Evolutionary conservation across 2,329 filamentous ascomycete species (phyloP), one percentile per base, ranked within the genome.

Genomic region (Penicillium polonicum): DNA sequence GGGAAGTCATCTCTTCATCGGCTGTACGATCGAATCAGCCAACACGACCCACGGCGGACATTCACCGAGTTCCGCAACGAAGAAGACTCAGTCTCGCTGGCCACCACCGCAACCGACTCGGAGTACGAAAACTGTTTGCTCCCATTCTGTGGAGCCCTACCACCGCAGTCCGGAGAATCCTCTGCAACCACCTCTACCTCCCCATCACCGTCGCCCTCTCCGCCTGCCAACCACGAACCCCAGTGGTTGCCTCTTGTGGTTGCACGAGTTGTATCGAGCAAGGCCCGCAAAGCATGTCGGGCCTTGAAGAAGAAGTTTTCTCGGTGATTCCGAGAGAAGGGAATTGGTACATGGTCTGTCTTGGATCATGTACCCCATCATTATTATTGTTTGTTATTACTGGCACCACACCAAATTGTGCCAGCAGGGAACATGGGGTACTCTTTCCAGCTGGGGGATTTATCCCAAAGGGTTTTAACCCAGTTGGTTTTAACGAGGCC

Each of bases 401-500:
- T 17, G 29, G 33, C n/a, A 1, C 17, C 2, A 7, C 33, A 8
- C 1, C 8, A 31, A 6, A 7, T 19, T 43, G 10, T 23, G 19
- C 5, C 19, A 23, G 13, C 5, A 33, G 4, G 7, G 4, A 43
- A 43, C 4, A 43, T 1, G 42, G 43, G 36, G 48, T 23, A 42
- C 42, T 57, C 29, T 57, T 57, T 46, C 27, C 33, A 52, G 33
- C n/a, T 45, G 41, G 33, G 33, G 5, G 35, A 45, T 52, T 42
- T n/a, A 29, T 50, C 33, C 48, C 54, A 52, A 4, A 39, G 41
- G 41, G 48, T n/a, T 56, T 52, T 13, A 35, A 21, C 42, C 33
- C 35, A 15, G 42, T 41, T 56, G 33, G 46, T 56, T 56, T 56
- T 52, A 41, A 45, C n/a, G 54, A 52, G 48, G 48, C 54, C 54